Percentiles rank a stretch among this genome's conserved stretches.
These are phyloP conservation scores for Lasiodiplodia gonubiensis DNA, from an alignment of 2,329 filamentous ascomycete genomes.

Conservation along the genomic window DNA sequence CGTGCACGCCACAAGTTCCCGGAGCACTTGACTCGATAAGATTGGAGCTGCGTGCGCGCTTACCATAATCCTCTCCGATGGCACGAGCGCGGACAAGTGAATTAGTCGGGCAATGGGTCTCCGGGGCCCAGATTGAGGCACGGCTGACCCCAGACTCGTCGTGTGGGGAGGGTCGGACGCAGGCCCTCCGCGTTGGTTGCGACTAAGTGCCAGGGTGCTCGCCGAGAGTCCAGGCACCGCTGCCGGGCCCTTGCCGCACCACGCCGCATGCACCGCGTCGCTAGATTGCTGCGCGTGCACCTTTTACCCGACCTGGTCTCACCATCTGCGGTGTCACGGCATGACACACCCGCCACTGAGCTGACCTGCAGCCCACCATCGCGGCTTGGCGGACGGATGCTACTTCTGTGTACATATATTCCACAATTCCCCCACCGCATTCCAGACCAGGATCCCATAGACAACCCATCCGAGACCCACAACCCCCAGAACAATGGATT, in stretches of 20 bases:
- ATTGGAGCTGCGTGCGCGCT: constrained; percentile 1
- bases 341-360: constrained; percentile 8
- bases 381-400: constrained; percentile 1
- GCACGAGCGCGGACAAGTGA: neutral
- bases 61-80: neutral
- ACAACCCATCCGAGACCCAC: neutral
- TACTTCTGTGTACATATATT: constrained; percentile 4
- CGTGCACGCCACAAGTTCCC: neutral
- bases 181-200: constrained; percentile 4
- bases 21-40: constrained; percentile 9
- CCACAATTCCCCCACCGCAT: neutral
- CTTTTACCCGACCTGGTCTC: constrained; percentile 13
- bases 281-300: neutral
- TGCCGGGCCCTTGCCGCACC: too few relatives aligned
- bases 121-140: neutral
- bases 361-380: constrained; percentile 25
- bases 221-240: neutral
- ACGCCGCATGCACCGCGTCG: neutral
- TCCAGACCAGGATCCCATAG: neutral
- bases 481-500: neutral
- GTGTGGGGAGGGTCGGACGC: constrained; percentile 7
- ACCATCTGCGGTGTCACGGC: constrained; percentile 5
- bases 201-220: neutral
- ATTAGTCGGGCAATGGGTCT: neutral
- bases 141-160: constrained; percentile 12